Base-by-base conservation (phyloP, 2,329 filamentous ascomycete genomes). In the Conoideocrella luteorostrata region DNA sequence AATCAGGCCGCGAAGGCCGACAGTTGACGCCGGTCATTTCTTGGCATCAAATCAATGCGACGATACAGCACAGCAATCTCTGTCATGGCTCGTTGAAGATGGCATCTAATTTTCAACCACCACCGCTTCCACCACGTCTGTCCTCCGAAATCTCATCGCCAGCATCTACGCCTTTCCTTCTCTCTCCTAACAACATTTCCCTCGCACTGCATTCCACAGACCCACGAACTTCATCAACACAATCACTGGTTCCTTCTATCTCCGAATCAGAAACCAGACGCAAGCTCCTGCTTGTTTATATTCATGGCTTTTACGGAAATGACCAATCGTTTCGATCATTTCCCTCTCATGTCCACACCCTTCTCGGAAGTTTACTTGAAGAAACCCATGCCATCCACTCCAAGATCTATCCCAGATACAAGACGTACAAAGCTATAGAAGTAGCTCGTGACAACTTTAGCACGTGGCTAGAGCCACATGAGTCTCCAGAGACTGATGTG, bases 301-400 rank as follows among this genome's bases (percentile, higher is more conserved):
- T 95, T 44, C 90, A 95, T 67, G 89, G 90, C 48, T 95, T 94
- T 66, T 84, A 93, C 74, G 89, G 90, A 41, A 84, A 87, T 47
- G 86, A 93, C 61, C 84, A 85, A 24, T 94, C 86, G 46, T 96
- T 96, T 59, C 78, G 82, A 49, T 87, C 84, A 35, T 95, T 96
- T 54, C 90, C 90, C 1, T 86, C 86, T 7, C 88, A 95, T 66
- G 78, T 95, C 4, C 90, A 96, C 61, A 78, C 81, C 52, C 73
- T 86, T 28, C 70, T 94, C 30, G 79, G 79, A 11, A 70, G 78
- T 7, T 71, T 82, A 1, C 66, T 95, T 11, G 69, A 71, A 18
- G 82, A 87, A 21, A 84, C 82, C 5, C 88, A 94, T 67, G 75
- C 84, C 28, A 81, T 95, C 1, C 88, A 95, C 63, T 86, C 88